Base-by-base conservation (phyloP, 345 rosid species). In the Eucalyptus urophylla region DNA sequence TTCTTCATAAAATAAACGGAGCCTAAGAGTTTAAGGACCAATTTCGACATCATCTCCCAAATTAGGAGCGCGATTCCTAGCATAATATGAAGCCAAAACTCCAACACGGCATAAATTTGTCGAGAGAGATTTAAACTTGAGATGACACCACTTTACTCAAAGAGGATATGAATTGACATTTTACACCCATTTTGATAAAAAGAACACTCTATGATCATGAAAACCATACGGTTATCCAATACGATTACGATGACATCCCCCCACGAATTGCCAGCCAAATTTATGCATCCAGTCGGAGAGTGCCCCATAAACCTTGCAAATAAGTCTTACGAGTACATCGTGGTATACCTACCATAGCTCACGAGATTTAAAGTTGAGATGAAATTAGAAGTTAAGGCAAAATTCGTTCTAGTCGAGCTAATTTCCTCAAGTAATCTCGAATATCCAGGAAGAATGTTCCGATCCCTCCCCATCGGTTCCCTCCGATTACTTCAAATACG, bases 1-100 rank as follows among this genome's bases (percentile, higher is more conserved):
- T 56, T 56, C 1, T 56, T 24, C 0, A 0, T 56, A 25, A 24
- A 56, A 24, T 22, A 24, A 56, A 24, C 0, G 0, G 0, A 24
- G 29, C 62, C 40, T 65, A n/a, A 72, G 25, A 21, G 45, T 72
- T 33, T 5, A 21, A 72, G 45, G 45, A 37, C 14, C 81, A 69
- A 69, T 31, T 31, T 33, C 0, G 13, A 69, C 24, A 69, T 69
- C 45, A 72, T 21, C 83, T 19, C 45, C 43, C 27, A 37, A 37
- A 72, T 6, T 72, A 37, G 45, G 83, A 22, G 45, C 0, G 3
- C 27, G 6, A 21, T 19, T 40, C 83, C 45, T 72, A 37, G 14
- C 83, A 72, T 72, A 72, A 33, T 72, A 19, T 1, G 27, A 37
- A 72, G 24, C 14, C 45, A 37, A 37, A 69, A 31, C 24, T 17